These are phyloP conservation scores for Euphorbia peplus DNA, from an alignment of 345 rosid species.

Conservation along the genomic window DNA sequence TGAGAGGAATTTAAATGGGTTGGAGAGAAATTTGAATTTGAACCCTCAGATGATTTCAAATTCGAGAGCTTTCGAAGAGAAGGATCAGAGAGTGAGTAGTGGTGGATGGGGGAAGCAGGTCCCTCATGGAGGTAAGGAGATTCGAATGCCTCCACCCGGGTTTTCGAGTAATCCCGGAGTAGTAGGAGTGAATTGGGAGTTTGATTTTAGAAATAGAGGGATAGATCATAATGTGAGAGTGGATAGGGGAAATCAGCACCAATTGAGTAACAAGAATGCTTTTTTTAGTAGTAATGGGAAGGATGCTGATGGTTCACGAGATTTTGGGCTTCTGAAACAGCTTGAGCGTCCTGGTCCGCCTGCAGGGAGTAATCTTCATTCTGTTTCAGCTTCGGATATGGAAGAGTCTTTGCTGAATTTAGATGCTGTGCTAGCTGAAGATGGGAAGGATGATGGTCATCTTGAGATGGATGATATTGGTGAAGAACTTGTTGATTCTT, in stretches of 20 bases:
- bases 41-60: conserved; percentile 25
- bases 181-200: conserved; percentile 32
- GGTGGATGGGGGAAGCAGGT: conserved; percentile 40
- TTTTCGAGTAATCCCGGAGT: conserved; percentile 33
- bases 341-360: conserved; percentile 64
- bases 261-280: conserved; percentile 24
- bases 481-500: conserved; percentile 49
- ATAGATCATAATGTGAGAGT: conserved; percentile 30
- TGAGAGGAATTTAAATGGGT: conserved; percentile 34
- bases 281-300: conserved; percentile 20
- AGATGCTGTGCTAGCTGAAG: conserved; percentile 27
- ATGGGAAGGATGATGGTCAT: conserved; percentile 27
- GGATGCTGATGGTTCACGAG: conserved; percentile 26
- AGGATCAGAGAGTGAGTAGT: conserved; percentile 27
- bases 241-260: conserved; percentile 30
- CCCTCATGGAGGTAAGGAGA: conserved; percentile 26
- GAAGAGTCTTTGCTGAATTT: conserved; percentile 42
- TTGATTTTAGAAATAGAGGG: conserved; percentile 28
- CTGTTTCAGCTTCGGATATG: conserved; percentile 46
- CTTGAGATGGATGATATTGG: conserved; percentile 44
- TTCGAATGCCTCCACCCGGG: conserved; percentile 37
- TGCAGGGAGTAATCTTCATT: conserved; percentile 47
- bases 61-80: conserved; percentile 33
- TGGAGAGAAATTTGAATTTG: conserved; percentile 37
- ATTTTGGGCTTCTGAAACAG: conserved; percentile 43